Conservation (phyloP, 2,329 filamentous ascomycete species). For the Helminthosporium solani region DNA sequence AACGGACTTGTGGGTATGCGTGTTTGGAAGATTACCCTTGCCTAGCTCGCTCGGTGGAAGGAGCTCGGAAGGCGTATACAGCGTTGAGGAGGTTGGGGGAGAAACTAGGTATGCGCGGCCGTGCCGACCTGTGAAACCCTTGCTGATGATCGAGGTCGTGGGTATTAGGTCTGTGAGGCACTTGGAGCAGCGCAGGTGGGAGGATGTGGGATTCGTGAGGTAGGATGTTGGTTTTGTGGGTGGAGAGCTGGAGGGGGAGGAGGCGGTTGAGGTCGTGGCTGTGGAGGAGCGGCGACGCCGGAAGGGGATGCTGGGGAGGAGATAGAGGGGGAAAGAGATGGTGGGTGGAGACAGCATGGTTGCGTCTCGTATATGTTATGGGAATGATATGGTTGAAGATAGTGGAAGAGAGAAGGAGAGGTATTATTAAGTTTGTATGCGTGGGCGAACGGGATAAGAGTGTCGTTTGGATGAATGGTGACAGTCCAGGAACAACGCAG, state of each 20-base stretch:
- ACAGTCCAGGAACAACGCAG: not conserved
- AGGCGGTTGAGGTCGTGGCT: slow-evolving; percentile 31
- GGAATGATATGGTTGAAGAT: not conserved
- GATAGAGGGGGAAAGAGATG: slow-evolving; percentile 47
- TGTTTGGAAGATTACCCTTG: slow-evolving; percentile 56
- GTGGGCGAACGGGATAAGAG: not conserved
- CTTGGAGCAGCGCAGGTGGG: slow-evolving; percentile 59
- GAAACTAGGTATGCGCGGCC: slow-evolving; percentile 65
- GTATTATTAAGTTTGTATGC: not conserved
- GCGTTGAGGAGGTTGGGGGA: slow-evolving; percentile 40
- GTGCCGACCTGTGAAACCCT: slow-evolving; percentile 65
- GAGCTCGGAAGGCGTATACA: slow-evolving; percentile 13
- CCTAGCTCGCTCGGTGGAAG: slow-evolving; percentile 12
- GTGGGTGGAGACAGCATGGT: slow-evolving; percentile 8
- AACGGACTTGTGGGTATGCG: slow-evolving; percentile 56
- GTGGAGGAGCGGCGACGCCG: slow-evolving; percentile 47
- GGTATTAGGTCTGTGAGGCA: slow-evolving; percentile 61
- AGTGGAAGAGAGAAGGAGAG: not conserved
- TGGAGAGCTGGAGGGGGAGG: slow-evolving; percentile 22
- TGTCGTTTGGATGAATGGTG: not conserved
- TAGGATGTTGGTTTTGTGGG: slow-evolving; percentile 26
- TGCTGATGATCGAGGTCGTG: slow-evolving; percentile 61
- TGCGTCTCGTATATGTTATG: not conserved
- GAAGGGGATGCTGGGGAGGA: slow-evolving; percentile 40
- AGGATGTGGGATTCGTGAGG: slow-evolving; percentile 42